phyloP scores from a whole-genome alignment of 192 early-diverging fungal genomes.

The Spinellus fusiger region DNA sequence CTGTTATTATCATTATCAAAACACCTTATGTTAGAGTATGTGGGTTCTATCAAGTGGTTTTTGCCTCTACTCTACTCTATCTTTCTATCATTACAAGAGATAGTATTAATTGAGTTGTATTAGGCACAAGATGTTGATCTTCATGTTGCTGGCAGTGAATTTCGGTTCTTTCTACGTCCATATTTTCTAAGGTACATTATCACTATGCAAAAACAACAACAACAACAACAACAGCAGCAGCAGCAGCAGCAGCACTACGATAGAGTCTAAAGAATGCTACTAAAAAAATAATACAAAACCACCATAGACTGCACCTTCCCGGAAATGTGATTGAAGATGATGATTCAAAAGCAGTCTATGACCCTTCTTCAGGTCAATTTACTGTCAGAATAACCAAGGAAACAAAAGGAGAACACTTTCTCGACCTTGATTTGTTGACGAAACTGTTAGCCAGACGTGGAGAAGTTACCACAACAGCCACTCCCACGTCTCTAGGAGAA shows the following conservation, averaged over 20 bases:
- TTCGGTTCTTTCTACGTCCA: constrained; percentile 84
- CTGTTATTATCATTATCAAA: constrained; percentile 68
- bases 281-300: neutral
- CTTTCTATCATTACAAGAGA: neutral
- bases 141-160: constrained; percentile 71
- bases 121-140: constrained; percentile 86
- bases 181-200: constrained; percentile 78
- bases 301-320: constrained; percentile 68
- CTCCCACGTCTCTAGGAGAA: no score
- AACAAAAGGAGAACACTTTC: constrained; percentile 70
- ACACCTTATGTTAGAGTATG: constrained; percentile 75
- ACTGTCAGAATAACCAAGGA: constrained; percentile 74
- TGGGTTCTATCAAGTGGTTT: neutral
- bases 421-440: constrained; percentile 83
- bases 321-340: constrained; percentile 83
- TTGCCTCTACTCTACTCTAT: neutral
- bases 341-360: constrained; percentile 68
- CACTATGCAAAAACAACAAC: neutral
- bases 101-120: neutral
- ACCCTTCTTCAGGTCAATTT: constrained; percentile 72
- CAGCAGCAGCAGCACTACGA: neutral
- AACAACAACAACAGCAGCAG: neutral
- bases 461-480: constrained; percentile 28
- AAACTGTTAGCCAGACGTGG: constrained; percentile 66
- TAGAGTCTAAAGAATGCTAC: neutral